These are phyloP conservation scores for Aspergillus puulaauensis DNA, from an alignment of 2,329 filamentous ascomycete genomes.

Conservation along the genomic window DNA sequence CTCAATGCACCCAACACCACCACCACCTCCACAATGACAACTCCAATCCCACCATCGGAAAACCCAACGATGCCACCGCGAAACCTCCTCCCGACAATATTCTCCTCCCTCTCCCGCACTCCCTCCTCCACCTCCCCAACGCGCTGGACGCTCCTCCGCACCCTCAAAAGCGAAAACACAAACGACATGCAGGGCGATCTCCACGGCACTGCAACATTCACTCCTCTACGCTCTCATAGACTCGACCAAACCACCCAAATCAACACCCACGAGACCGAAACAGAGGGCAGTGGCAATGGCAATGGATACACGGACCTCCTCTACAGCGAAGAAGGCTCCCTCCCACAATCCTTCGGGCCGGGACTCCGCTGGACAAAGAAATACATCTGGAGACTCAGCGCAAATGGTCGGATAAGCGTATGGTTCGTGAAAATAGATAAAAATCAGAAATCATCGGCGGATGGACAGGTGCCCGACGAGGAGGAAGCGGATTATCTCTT, in stretches of 20 bases:
- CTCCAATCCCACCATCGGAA: not conserved
- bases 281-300: not conserved
- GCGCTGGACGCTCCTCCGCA: slow-evolving; percentile 39
- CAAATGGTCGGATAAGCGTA: slow-evolving; percentile 36
- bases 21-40: not conserved
- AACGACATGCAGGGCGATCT: slow-evolving; percentile 43
- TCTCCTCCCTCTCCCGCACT: slow-evolving; percentile 12
- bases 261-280: not conserved
- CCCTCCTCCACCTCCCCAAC: slow-evolving; percentile 15
- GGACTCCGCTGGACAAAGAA: slow-evolving; percentile 41
- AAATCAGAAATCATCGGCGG: not conserved
- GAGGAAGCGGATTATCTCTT: slow-evolving; percentile 45
- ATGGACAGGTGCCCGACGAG: slow-evolving; percentile 20
- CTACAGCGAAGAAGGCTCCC: slow-evolving; percentile 45
- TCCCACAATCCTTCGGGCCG: slow-evolving; percentile 28
- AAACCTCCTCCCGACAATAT: not conserved
- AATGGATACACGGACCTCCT: slow-evolving; percentile 28
- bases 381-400: slow-evolving; percentile 44
- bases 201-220: slow-evolving; percentile 42
- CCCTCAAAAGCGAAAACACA: slow-evolving; percentile 41
- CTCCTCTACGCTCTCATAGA: slow-evolving; percentile 18
- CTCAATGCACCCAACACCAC: not conserved
- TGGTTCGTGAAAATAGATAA: slow-evolving; percentile 45
- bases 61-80: not conserved
- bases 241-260: slow-evolving; percentile 4